A percentile compares a stretch with the other conserved stretches of the same genome.
Conservation (phyloP, 805 yeast genomes). For the Ogataea neopini region DNA sequence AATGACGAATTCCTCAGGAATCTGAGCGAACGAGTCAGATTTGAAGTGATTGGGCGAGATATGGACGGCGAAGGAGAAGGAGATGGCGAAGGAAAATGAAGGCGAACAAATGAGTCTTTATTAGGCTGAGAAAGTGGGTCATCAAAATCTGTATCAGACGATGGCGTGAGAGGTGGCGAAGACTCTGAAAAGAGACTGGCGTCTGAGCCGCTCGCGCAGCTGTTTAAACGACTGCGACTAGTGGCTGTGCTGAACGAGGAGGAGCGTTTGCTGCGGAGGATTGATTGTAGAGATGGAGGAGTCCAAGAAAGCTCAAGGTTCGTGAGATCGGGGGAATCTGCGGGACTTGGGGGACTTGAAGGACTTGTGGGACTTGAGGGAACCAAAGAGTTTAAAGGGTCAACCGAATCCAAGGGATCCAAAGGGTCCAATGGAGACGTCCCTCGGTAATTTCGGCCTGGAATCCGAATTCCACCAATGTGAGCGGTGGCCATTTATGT, state of each 20-base stretch:
- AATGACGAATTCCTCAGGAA: slow-evolving; percentile 1
- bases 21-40: slow-evolving; percentile 2
- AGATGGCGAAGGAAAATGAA: neutral
- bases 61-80: neutral
- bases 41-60: neutral
- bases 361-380: neutral
- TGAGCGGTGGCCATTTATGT: neutral
- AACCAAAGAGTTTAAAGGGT: neutral
- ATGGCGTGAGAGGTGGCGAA: slow-evolving; percentile 2
- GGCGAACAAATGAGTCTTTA: neutral
- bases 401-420: neutral
- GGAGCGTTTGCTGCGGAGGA: slow-evolving; percentile 7
- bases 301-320: neutral
- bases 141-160: neutral
- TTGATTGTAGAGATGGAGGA: slow-evolving; percentile 1
- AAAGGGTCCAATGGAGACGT: neutral
- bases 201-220: neutral
- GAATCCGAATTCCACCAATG: neutral
- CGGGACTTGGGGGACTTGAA: neutral
- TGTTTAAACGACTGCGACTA: neutral
- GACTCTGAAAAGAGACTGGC: neutral
- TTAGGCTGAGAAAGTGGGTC: neutral
- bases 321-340: neutral
- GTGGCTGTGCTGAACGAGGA: neutral
- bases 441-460: neutral